A percentile compares a stretch with the other conserved stretches of the same genome.
phyloP scores from a whole-genome alignment of 129 eudicot species.

The Artemisia tridentata region DNA sequence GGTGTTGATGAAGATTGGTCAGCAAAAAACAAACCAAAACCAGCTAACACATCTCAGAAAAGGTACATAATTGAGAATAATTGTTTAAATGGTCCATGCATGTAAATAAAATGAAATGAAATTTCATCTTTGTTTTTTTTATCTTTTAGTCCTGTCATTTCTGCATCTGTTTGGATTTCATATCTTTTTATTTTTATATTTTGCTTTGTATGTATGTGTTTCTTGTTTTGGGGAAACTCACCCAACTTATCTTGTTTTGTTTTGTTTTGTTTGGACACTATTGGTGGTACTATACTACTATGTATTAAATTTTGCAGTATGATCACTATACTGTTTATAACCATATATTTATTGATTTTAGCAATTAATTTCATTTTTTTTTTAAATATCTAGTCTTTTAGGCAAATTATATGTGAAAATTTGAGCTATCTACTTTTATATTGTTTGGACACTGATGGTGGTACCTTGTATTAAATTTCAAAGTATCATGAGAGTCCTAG shows the following conservation, averaged over 20 bases:
- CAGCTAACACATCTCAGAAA: slow-evolving; percentile 81
- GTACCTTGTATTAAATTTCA: background rate
- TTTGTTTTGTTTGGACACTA: slow-evolving; percentile 39
- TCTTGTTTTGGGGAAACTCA: slow-evolving; percentile 33
- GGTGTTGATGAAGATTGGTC: slow-evolving; percentile 61
- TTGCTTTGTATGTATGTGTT: slow-evolving; percentile 26
- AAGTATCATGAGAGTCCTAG: background rate
- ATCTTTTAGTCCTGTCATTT: slow-evolving; percentile 8
- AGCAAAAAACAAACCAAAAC: slow-evolving; percentile 52
- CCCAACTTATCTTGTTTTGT: slow-evolving; percentile 31
- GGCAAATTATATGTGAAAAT: background rate
- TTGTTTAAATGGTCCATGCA: slow-evolving; percentile 53
- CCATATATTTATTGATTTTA: slow-evolving; percentile 3
- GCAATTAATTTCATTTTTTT: background rate
- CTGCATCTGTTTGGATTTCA: slow-evolving; percentile 20
- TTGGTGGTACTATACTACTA: slow-evolving; percentile 28
- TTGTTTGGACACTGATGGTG: background rate
- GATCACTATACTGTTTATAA: slow-evolving; percentile 5
- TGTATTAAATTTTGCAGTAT: slow-evolving; percentile 18
- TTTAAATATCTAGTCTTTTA: background rate
- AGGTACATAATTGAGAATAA: slow-evolving; percentile 45
- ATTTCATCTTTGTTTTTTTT: background rate
- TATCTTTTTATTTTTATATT: slow-evolving; percentile 5
- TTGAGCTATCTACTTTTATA: background rate
- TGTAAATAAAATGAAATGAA: slow-evolving; percentile 16